Evolutionary conservation across 2,329 filamentous ascomycete species (phyloP), one percentile per base, ranked within the genome.

Genomic region (Dryadomyces sulphureus): DNA sequence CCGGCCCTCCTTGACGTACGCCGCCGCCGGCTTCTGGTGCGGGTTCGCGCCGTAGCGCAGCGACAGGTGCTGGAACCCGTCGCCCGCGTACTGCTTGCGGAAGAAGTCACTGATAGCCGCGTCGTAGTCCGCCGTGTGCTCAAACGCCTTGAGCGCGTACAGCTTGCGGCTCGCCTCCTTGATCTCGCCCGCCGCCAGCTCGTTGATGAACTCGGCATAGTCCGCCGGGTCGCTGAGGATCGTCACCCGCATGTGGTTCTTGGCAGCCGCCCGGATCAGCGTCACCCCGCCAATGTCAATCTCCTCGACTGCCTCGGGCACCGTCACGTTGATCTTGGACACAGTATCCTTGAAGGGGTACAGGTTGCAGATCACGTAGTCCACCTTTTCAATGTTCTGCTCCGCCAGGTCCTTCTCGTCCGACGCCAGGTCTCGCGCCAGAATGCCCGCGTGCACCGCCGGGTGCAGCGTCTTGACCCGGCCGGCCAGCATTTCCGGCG

Each of bases 281-380:
- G 92, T 98, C 45, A 98, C 92, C 57, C 92, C 92, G 54, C 89
- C 92, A 61, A 98, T 95, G 66, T 98, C 92, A 58, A 98, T 94
- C 70, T 98, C 92, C 69, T 98, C 92, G 35, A 98, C 90, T 44
- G 92, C 92, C 68, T 98, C 90, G 44, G 86, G 79, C 52, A 98
- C 85, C 50, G 90, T 96, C 58, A 98, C 92, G 59, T 94, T 94
- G 70, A 93, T 80, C 74, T 95, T 94, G 57, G 88, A 84, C 56
- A 98, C 81, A 27, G 92, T 98, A 63, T 96, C 89, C 72, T 95
- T 95, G 79, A 98, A 98, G 12, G 92, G 92, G 66, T 98, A 96
- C 47, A 98, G 76, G 69, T 98, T 98, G 81, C 92, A 96, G 62
- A 98, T 83, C 56, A 94, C 87, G 57, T 82, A 94, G 74, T 94